phyloP scores from a whole-genome alignment of 176 grass and related monocot species.

The Triticum dicoccoides region DNA sequence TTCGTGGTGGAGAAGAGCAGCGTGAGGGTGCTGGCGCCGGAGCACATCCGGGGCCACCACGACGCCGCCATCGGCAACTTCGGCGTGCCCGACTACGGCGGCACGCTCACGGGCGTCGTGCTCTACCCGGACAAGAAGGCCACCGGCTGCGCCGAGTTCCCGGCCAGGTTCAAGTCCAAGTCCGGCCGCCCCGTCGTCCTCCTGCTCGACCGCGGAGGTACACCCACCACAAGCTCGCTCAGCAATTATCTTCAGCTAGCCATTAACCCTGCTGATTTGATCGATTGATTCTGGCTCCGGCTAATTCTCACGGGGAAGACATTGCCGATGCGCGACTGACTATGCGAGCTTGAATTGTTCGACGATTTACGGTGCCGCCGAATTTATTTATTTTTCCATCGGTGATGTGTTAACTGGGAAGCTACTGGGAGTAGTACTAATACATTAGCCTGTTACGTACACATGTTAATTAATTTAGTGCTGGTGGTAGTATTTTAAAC shows the following conservation, averaged over 20 bases:
- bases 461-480: background rate
- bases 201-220: constrained; percentile 91
- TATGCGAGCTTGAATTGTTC: no score
- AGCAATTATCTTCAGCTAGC: background rate
- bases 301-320: background rate
- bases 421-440: no score
- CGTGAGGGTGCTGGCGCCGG: constrained; percentile 71
- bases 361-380: no score
- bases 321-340: background rate
- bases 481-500: background rate
- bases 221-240: background rate
- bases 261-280: background rate
- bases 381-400: no score
- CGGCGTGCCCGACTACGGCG: constrained; percentile 90
- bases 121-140: constrained; percentile 73
- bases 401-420: background rate
- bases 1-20: constrained; percentile 97
- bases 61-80: constrained; percentile 93
- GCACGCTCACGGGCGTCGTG: constrained; percentile 76
- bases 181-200: constrained; percentile 75
- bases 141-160: constrained; percentile 62
- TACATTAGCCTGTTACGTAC: background rate
- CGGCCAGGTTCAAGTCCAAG: constrained; percentile 60
- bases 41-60: constrained; percentile 74
- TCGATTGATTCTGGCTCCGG: background rate